Percentiles rank a stretch among this genome's conserved stretches.
phyloP scores from a whole-genome alignment of 495 filamentous ascomycete genomes.

The Aspergillus ellipticus region DNA sequence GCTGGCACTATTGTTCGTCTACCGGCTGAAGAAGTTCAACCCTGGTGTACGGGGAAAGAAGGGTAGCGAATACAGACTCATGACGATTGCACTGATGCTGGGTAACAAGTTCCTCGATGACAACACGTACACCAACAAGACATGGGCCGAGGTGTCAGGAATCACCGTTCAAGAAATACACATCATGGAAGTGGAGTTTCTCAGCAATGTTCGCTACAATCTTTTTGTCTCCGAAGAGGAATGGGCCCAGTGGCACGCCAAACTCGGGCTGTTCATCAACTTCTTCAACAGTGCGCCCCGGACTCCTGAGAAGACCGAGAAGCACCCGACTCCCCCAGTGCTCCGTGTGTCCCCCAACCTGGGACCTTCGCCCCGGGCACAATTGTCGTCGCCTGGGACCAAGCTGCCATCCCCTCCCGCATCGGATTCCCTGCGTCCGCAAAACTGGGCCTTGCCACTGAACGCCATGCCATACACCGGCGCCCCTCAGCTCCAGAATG shows the following conservation, averaged over 20 bases:
- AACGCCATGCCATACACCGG: constrained; percentile 26
- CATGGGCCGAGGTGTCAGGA: constrained; percentile 97
- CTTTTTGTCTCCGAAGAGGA: constrained; percentile 76
- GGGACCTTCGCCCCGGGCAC: constrained; percentile 22
- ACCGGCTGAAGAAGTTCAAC: constrained; percentile 86
- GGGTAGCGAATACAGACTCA: constrained; percentile 91
- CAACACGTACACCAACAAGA: constrained; percentile 99
- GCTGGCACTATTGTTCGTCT: constrained; percentile 87
- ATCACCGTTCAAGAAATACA: constrained; percentile 95
- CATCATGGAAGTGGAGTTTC: constrained; percentile 98
- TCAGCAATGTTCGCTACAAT: constrained; percentile 97
- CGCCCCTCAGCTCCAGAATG: constrained; percentile 20
- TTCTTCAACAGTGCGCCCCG: constrained; percentile 69
- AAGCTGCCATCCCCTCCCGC: constrained; percentile 54
- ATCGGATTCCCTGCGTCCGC: constrained; percentile 23
- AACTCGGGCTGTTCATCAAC: constrained; percentile 70
- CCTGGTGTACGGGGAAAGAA: constrained; percentile 81
- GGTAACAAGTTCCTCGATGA: constrained; percentile 99
- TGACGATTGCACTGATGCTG: constrained; percentile 96
- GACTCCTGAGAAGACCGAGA: constrained; percentile 26
- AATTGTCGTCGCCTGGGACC: constrained; percentile 35
- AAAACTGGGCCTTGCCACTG: constrained; percentile 30
- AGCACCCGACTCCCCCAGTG: constrained; percentile 15
- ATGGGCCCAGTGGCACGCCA: constrained; percentile 83
- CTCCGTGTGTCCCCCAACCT: constrained; percentile 32